These are phyloP conservation scores for Hawksworthiomyces lignivorus DNA, from an alignment of 2,329 filamentous ascomycete genomes.

Conservation along the genomic window DNA sequence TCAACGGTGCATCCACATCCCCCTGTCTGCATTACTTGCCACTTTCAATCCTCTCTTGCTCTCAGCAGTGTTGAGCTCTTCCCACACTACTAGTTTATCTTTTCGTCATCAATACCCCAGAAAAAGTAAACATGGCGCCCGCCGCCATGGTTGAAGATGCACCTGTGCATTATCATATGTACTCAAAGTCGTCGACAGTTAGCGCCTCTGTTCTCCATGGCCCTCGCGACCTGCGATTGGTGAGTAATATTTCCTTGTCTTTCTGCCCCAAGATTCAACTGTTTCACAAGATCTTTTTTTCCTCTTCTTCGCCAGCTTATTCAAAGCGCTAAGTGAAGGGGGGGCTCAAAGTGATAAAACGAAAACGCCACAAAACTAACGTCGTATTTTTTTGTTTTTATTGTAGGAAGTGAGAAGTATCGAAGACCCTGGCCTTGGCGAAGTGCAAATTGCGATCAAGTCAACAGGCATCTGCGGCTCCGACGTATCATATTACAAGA, in stretches of 20 bases:
- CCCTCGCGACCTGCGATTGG: constrained; percentile 48
- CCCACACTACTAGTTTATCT: constrained; percentile 10
- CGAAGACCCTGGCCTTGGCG: constrained; percentile 37
- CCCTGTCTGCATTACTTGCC: no score
- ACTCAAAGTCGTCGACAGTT: constrained; percentile 36
- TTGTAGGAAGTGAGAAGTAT: constrained; percentile 43
- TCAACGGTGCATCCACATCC: constrained; percentile 1
- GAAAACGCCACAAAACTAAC: not conserved
- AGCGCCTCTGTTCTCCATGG: constrained; percentile 51
- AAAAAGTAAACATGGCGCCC: constrained; percentile 37
- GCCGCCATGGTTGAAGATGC: constrained; percentile 37
- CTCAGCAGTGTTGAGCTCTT: constrained; percentile 12
- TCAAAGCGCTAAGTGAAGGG: not conserved
- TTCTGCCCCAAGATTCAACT: constrained; percentile 17
- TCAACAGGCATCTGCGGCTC: constrained; percentile 63
- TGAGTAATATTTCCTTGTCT: constrained; percentile 25
- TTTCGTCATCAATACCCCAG: constrained; percentile 6
- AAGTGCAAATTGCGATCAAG: constrained; percentile 58
- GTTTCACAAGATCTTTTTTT: constrained; percentile 23
- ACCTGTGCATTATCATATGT: constrained; percentile 36
- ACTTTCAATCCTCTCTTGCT: no score
- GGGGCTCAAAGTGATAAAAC: no score
- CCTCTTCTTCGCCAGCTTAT: not conserved
- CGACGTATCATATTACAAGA: constrained; percentile 64
- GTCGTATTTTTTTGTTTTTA: not conserved